phyloP scores from a whole-genome alignment of 257 asterid species.

The Catharanthus roseus region DNA sequence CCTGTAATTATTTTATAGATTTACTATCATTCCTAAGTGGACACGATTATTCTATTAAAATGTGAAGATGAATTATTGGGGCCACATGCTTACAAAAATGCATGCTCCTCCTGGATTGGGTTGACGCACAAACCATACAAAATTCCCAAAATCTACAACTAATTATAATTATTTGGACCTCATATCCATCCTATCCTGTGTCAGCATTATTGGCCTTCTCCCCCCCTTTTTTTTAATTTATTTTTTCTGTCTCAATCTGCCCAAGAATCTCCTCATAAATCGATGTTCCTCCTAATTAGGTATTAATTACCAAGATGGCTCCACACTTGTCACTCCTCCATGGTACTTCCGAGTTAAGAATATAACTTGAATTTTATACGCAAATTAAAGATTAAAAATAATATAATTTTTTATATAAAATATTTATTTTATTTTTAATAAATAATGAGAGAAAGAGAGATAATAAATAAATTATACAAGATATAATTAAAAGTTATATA shows the following conservation, averaged over 20 bases:
- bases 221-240: not conserved
- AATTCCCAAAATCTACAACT: conserved; percentile 15
- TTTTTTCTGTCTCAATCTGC: not conserved
- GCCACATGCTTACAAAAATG: conserved; percentile 37
- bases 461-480: too few species aligned
- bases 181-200: not conserved
- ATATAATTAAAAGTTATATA: too few species aligned
- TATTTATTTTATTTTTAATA: too few species aligned
- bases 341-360: too few species aligned
- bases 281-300: not conserved
- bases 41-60: conserved; percentile 5
- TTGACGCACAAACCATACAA: conserved; percentile 21
- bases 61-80: conserved; percentile 36
- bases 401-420: too few species aligned
- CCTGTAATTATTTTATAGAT: not conserved
- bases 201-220: conserved; percentile 19
- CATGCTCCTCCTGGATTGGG: conserved; percentile 15
- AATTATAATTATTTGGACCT: conserved; percentile 7
- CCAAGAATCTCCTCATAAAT: not conserved
- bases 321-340: too few species aligned
- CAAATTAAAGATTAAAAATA: too few species aligned
- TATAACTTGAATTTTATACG: too few species aligned
- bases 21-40: too few species aligned
- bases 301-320: not conserved
- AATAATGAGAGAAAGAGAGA: too few species aligned